These are phyloP conservation scores for Nadsonia commutata DNA, from an alignment of 1,139 yeast genomes.

Conservation along the genomic window DNA sequence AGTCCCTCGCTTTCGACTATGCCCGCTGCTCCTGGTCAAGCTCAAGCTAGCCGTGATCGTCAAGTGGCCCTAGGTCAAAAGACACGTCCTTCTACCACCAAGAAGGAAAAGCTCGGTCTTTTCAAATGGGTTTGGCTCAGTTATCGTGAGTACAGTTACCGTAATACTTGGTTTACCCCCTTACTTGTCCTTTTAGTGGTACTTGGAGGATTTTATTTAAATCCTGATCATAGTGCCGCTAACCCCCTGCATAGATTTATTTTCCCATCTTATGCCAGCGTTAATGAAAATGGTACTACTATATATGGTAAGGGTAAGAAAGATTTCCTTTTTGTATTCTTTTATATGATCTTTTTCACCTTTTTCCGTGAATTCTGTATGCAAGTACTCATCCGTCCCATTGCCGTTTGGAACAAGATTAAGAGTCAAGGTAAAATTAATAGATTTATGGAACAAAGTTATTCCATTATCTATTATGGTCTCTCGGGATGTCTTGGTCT, in stretches of 20 bases:
- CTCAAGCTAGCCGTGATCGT: conserved; percentile 21
- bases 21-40: conserved; percentile 19
- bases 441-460: conserved; percentile 89
- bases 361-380: conserved; percentile 81
- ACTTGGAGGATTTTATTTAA: conserved; percentile 19
- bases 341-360: conserved; percentile 75
- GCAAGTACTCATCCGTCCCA: conserved; percentile 67
- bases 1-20: conserved; percentile 25
- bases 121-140: conserved; percentile 32
- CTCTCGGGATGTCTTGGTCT: conserved; percentile 75
- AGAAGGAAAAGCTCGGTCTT: conserved; percentile 1
- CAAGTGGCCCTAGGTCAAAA: conserved; percentile 20
- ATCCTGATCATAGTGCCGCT: conserved; percentile 32
- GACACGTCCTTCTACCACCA: not conserved
- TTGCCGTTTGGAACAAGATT: conserved; percentile 44
- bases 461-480: conserved; percentile 70
- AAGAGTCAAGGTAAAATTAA: conserved; percentile 43
- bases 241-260: conserved; percentile 58
- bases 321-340: conserved; percentile 68
- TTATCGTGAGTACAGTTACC: conserved; percentile 44
- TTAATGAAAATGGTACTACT: conserved; percentile 13
- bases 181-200: conserved; percentile 28
- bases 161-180: conserved; percentile 75
- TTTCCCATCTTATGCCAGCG: conserved; percentile 35
- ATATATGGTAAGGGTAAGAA: conserved; percentile 74